phyloP scores from a whole-genome alignment of 257 asterid species.

The Hygrophila difformis region DNA sequence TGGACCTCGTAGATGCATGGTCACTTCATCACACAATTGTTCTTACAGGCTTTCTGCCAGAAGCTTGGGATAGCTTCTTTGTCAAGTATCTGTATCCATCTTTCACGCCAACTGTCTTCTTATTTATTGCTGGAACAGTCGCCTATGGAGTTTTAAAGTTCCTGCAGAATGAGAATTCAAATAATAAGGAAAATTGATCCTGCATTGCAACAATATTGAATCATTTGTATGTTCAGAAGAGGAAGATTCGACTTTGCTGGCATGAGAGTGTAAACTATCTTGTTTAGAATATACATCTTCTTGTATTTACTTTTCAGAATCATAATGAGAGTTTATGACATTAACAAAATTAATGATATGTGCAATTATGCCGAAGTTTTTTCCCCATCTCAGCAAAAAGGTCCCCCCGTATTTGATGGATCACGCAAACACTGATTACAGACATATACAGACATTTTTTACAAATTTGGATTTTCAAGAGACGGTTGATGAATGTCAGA shows the following conservation, averaged over 20 bases:
- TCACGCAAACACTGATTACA: no score
- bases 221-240: slow-evolving; percentile 5
- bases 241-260: neutral
- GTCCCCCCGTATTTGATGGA: no score
- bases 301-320: neutral
- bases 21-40: slow-evolving; percentile 1
- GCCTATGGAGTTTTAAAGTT: slow-evolving; percentile 72
- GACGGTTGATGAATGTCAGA: no score
- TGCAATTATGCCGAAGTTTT: neutral
- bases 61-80: slow-evolving; percentile 68
- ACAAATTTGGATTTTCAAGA: no score
- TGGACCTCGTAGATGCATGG: neutral
- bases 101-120: slow-evolving; percentile 87
- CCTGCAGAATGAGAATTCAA: slow-evolving; percentile 56
- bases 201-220: slow-evolving; percentile 2
- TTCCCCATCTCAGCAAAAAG: neutral
- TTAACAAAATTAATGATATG: neutral
- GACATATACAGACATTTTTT: no score
- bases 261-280: slow-evolving; percentile 1
- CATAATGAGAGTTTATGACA: neutral
- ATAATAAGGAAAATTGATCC: slow-evolving; percentile 29
- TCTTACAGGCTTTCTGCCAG: slow-evolving; percentile 83
- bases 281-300: neutral
- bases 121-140: slow-evolving; percentile 84
- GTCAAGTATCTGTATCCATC: slow-evolving; percentile 84